Percentiles rank a stretch among this genome's conserved stretches.
These are phyloP conservation scores for Breviolum minutum DNA, from an alignment of 73 alveolate species.

Conservation along the genomic window DNA sequence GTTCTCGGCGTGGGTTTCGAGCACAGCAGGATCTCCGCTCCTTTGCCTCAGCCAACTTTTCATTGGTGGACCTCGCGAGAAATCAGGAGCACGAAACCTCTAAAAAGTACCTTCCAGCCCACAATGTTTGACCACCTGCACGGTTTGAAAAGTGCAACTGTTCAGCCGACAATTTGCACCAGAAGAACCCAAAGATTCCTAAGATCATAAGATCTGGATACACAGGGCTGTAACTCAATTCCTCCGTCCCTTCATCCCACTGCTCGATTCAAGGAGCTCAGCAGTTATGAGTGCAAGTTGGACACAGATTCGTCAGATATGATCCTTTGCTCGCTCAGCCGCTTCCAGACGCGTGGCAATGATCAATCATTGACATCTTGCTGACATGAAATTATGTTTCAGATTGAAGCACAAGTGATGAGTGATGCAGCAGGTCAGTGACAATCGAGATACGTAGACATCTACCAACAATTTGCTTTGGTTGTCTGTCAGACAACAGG, in stretches of 20 bases:
- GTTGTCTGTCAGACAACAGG: too few relatives aligned
- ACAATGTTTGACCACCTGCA: background rate
- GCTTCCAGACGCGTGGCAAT: constrained; percentile 25
- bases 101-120: too few relatives aligned
- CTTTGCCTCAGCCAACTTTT: constrained; percentile 22
- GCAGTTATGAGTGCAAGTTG: constrained; percentile 24
- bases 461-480: too few relatives aligned
- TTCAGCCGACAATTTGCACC: background rate
- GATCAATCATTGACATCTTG: background rate
- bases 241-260: too few relatives aligned
- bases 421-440: too few relatives aligned
- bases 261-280: background rate
- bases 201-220: background rate
- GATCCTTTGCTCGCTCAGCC: constrained; percentile 33
- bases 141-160: background rate
- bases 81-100: background rate
- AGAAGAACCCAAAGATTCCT: background rate
- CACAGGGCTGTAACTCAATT: too few relatives aligned
- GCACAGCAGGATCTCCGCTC: background rate
- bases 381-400: too few relatives aligned
- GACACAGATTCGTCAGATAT: background rate
- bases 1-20: too few relatives aligned
- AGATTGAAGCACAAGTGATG: too few relatives aligned
- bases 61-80: constrained; percentile 49
- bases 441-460: too few relatives aligned